Evolutionary conservation across 164 flowering plant genomes (phyloP).

Genomic region (Saururus chinensis): DNA sequence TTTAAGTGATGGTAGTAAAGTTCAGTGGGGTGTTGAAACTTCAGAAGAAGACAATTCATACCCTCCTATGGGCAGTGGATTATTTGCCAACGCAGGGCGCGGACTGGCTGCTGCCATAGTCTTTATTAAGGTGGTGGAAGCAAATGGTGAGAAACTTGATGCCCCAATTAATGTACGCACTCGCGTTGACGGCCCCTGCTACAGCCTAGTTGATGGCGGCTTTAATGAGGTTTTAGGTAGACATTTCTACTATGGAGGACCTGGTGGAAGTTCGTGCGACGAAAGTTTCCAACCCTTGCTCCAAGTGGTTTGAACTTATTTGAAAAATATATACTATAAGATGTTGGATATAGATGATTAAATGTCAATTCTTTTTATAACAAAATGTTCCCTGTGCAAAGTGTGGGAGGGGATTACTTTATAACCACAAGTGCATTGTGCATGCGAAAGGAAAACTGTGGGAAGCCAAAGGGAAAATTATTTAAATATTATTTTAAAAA

Average conservation of each 20-base stretch:
- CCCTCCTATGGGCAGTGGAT: constrained; percentile 1
- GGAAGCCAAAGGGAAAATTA: too few species aligned
- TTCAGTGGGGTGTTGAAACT: not conserved
- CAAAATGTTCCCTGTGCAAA: too few species aligned
- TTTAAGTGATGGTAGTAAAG: not conserved
- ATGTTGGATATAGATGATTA: too few species aligned
- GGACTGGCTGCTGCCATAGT: not conserved
- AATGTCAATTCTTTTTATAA: too few species aligned
- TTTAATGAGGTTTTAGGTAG: not conserved
- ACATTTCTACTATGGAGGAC: not conserved
- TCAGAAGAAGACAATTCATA: not conserved
- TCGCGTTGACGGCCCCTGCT: not conserved
- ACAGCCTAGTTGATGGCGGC: not conserved
- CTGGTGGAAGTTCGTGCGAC: not conserved
- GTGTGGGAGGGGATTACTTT: too few species aligned
- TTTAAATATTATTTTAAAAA: too few species aligned
- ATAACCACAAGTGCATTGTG: too few species aligned
- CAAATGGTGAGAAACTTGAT: not conserved
- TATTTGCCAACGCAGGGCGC: not conserved
- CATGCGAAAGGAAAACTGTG: too few species aligned
- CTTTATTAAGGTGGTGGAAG: not conserved
- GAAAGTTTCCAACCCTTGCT: too few species aligned
- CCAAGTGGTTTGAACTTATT: too few species aligned
- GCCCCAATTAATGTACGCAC: not conserved
- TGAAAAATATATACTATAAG: too few species aligned